Evolutionary conservation across 495 filamentous ascomycete genomes (phyloP).

Genomic region (Viridothelium virens): DNA sequence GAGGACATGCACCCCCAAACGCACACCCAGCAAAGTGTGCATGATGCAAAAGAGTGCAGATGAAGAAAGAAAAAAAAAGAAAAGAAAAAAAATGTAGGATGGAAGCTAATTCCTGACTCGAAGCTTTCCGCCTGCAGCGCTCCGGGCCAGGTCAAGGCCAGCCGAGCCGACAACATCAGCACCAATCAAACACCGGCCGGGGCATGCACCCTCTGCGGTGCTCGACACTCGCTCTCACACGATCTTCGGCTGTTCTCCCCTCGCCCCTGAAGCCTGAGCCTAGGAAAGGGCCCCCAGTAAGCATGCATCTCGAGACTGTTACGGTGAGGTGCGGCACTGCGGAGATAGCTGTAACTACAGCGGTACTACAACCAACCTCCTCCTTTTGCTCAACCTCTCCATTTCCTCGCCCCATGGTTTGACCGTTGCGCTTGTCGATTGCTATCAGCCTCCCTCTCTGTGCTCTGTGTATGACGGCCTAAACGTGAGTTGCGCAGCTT

Average conservation of each 20-base stretch:
- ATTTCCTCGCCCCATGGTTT: neutral
- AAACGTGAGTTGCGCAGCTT: neutral
- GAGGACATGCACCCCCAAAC: too few species aligned
- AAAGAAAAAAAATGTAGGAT: neutral
- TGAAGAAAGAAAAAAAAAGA: neutral
- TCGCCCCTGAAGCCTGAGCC: slow-evolving; percentile 7
- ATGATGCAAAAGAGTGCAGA: too few species aligned
- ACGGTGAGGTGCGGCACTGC: neutral
- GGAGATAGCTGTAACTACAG: neutral
- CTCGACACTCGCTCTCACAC: slow-evolving; percentile 5
- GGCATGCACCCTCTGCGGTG: slow-evolving; percentile 1
- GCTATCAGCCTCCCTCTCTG: neutral
- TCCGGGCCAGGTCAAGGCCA: slow-evolving; percentile 6
- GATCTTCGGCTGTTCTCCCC: neutral
- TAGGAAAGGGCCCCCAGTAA: neutral
- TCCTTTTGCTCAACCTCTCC: slow-evolving; percentile 1
- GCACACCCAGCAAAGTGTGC: too few species aligned
- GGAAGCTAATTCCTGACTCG: neutral
- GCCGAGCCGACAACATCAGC: neutral
- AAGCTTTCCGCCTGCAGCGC: neutral
- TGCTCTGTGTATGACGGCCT: slow-evolving; percentile 8
- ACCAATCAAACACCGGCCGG: slow-evolving; percentile 6
- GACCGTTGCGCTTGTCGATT: neutral
- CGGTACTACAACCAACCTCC: neutral
- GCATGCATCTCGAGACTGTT: neutral